Evolutionary conservation across 169 alveolate species (phyloP).

Genomic region (Plasmodium gallinaceum): DNA sequence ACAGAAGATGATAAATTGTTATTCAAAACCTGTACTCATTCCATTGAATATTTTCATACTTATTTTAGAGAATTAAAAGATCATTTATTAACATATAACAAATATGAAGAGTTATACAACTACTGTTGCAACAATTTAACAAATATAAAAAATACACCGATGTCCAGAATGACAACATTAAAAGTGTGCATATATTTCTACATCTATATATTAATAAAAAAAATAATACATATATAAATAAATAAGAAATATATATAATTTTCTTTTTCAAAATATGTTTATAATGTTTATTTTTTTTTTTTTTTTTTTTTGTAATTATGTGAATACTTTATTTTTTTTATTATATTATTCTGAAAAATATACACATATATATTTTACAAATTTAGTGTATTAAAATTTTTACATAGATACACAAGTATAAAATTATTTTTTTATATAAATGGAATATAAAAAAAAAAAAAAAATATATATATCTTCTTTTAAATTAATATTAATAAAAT

Average conservation of each 20-base stretch:
- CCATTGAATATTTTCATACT: constrained; percentile 37
- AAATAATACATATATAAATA: neutral
- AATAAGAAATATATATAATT: neutral
- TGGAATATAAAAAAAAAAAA: neutral
- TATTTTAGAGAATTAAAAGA: constrained; percentile 50
- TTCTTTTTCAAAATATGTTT: too few species aligned
- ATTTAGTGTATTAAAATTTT: neutral
- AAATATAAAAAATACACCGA: constrained; percentile 11
- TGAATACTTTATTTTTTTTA: too few species aligned
- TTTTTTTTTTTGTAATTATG: too few species aligned
- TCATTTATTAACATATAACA: constrained; percentile 10
- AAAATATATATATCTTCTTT: neutral
- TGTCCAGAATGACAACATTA: constrained; percentile 39
- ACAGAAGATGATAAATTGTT: constrained; percentile 24
- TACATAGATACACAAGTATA: neutral
- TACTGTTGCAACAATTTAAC: constrained; percentile 26
- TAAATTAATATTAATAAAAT: neutral
- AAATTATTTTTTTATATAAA: neutral
- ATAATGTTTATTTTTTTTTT: too few species aligned
- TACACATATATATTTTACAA: too few species aligned
- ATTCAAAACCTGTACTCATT: constrained; percentile 36
- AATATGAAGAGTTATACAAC: constrained; percentile 46
- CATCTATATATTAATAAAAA: neutral
- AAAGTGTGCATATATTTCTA: constrained; percentile 6
- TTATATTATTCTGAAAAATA: too few species aligned